Evolutionary conservation across 305 asterid genomes (phyloP), one percentile per base, ranked within the genome.

Genomic region (Fraxinus albicans): DNA sequence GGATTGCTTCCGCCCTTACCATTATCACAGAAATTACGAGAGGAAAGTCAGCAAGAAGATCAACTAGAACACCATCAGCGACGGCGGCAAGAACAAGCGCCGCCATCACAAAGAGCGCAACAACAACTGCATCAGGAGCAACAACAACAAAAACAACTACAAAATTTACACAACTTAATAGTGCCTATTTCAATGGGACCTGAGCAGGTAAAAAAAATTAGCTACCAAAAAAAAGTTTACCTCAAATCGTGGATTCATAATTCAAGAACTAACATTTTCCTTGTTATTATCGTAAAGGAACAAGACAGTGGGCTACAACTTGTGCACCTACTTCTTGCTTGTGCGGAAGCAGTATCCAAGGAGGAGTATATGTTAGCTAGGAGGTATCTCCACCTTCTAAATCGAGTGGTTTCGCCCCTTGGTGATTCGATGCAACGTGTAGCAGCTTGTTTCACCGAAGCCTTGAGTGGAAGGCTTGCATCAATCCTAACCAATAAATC

Each of bases 341-440:
- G 97, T 40, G 98, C 96, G 8, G 98, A 94, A 84, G 94, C 97
- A 77, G 97, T 90, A 0, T 91, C 97, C 5, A 94, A 91, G 80
- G 97, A 94, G 78, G 97, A 94, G 83, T 94, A 91, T 89, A 92
- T 93, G 93, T 80, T 91, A 58, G 97, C 96, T 9, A 89, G 93
- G 82, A 89, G 91, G 47, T 94, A 94, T 36, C 91, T 94, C 80
- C 90, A 90, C 87, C 94, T 92, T 83, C 94, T 94, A 23, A 94
- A 90, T 77, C 86, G 93, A 33, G 93, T 92, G 40, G 96, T 92
- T 74, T 88, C 93, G 12, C 91, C 94, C 40, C 88, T 89, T 0
- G 98, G 97, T 25, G 97, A 94, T 69, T 93, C 97, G 58, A 94
- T 94, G 98, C 97, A 94, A 83, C 90, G 98, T 0, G 98, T 94